Evolutionary conservation across 2,329 filamentous ascomycete genomes (phyloP).

Genomic region (Trichoderma sp.): DNA sequence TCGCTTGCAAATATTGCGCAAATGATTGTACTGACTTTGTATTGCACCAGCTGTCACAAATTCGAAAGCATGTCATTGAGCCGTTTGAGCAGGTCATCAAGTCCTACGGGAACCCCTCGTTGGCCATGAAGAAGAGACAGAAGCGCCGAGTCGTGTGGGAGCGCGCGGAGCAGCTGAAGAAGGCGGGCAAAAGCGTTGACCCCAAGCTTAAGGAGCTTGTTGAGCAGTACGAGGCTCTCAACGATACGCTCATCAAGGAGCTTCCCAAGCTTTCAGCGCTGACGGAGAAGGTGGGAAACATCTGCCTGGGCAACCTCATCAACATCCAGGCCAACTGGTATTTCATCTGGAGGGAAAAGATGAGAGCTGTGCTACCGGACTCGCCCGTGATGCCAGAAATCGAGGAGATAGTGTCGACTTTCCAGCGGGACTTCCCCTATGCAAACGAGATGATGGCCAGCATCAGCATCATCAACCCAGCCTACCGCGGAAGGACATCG

Average conservation of each 20-base stretch:
- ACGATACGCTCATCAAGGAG: slow-evolving; percentile 91
- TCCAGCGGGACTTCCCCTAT: slow-evolving; percentile 76
- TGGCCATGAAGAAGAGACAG: slow-evolving; percentile 90
- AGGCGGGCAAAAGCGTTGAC: slow-evolving; percentile 82
- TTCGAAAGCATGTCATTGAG: slow-evolving; percentile 81
- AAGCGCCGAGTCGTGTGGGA: slow-evolving; percentile 92
- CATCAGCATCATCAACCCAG: slow-evolving; percentile 78
- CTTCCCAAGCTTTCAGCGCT: slow-evolving; percentile 79
- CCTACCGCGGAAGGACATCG: slow-evolving; percentile 59
- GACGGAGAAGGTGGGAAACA: slow-evolving; percentile 81
- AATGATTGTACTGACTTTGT: slow-evolving; percentile 11
- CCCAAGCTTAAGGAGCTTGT: slow-evolving; percentile 81
- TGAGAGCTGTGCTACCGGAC: slow-evolving; percentile 72
- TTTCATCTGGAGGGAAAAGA: slow-evolving; percentile 78
- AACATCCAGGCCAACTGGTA: slow-evolving; percentile 85
- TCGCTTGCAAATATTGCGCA: not conserved
- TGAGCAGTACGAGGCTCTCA: slow-evolving; percentile 87
- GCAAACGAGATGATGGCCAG: slow-evolving; percentile 71
- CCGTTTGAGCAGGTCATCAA: slow-evolving; percentile 79
- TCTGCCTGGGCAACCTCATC: slow-evolving; percentile 80
- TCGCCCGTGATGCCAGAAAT: slow-evolving; percentile 64
- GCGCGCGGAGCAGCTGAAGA: slow-evolving; percentile 74
- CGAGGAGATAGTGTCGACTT: slow-evolving; percentile 73
- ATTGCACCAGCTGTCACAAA: slow-evolving; percentile 55
- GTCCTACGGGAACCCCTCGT: slow-evolving; percentile 78